Evolutionary conservation across 495 filamentous ascomycete genomes (phyloP), one percentile per base, ranked within the genome.

Genomic region (Trichoderma reesei): DNA sequence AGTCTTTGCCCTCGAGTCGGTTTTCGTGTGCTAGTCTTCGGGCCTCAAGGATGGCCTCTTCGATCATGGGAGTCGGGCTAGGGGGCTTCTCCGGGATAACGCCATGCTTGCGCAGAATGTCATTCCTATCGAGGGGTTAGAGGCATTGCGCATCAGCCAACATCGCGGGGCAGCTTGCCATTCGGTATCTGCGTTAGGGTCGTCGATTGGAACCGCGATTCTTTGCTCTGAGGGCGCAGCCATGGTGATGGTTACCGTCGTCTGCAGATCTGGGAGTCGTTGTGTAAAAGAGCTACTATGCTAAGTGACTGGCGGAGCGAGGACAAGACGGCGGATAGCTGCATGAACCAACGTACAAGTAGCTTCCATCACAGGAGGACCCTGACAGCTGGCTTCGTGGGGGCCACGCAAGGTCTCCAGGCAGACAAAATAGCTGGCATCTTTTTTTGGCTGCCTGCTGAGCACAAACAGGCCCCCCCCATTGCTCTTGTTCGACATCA

Each of bases 161-260:
- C 16, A 56, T 36, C 37, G 63, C 38, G 46, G 20, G 33, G 46
- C 31, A 61, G 63, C 72, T 63, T 79, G 96, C 94, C 94, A 98
- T 88, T 98, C 94, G 42, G 94, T 98, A 73, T 98, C 94, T 66
- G 91, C 94, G 73, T 97, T 95, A 39, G 92, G 92, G 72, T 98
- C 86, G 71, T 93, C 90, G 68, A 98, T 88, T 61, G 94, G 91
- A 61, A 97, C 95, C 67, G 75, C 75, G 64, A 85, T 83, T 56
- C 82, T 76, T 66, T 85, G 77, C 37, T 92, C 88, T 65, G 82
- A 72, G 16, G 88, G 88, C 66, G 86, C 82, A 61, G 90, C 86
- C 90, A 94, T 95, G 13, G 63, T 86, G 69, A 38, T 46, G 51
- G 5, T 3, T 2, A 33, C 3, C 9, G 51, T 31, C 5, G 26